Base-by-base conservation (phyloP, 306 rosid genomes). In the Cucurbita pepo region DNA sequence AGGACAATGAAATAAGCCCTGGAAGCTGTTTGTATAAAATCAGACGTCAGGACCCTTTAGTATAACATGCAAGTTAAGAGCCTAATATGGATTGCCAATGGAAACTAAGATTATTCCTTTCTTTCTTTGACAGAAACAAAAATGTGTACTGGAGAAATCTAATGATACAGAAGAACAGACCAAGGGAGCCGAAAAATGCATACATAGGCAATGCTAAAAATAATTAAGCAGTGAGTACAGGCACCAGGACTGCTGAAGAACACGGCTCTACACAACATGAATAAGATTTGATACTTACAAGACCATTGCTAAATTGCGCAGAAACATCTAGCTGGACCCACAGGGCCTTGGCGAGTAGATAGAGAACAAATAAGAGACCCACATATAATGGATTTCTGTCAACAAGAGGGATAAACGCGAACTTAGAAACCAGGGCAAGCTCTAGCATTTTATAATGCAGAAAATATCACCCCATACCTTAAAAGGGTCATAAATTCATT, bases 401-500 rank as follows among this genome's bases (percentile, higher is more conserved):
- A 84, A 38, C 34, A 54, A 69, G 76, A 45, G 66, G 77, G 50
- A 71, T 65, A 36, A 13, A 36, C 71, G 73, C 38, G 69, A 50
- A 61, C 82, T 82, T 19, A 84, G 82, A 76, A 22, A 58, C 37
- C 56, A 38, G 44, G 50, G 75, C 36, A 81, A 55, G 50, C 55
- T 34, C 16, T 25, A 15, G 16, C 25, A 14, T 40, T 59, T 19
- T 34, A 44, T 11, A 30, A 55, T 51, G 53, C 47, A 30, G 71
- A 14, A 51, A 69, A 30, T 34, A 69, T 15, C 74, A 65, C 25
- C 41, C 65, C 64, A 72, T 78, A 95, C 99, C 92, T 88, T 77
- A 95, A 69, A 77, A 95, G 92, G 22, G 97, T 86, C 97, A 95
- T 89, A 79, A 95, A 95, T 79, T 95, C 99, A 81, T 95, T 95